A percentile compares a stretch with the other conserved stretches of the same genome.
These are phyloP conservation scores for Monilinia polystroma DNA, from an alignment of 2,329 filamentous ascomycete species.

Conservation along the genomic window DNA sequence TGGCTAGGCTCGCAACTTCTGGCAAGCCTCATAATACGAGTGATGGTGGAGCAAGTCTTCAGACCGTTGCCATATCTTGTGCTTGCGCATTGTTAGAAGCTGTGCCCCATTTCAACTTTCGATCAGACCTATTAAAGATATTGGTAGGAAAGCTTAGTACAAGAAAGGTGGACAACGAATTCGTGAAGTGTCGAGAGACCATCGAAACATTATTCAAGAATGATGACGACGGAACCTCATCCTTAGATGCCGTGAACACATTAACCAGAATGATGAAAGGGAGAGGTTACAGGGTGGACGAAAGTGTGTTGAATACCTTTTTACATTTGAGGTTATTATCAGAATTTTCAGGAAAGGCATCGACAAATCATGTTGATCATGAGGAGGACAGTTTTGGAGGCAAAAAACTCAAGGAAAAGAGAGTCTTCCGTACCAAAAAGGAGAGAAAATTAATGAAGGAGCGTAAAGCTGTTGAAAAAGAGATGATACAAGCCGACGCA, in stretches of 20 bases:
- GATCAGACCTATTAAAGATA: slow-evolving; percentile 82
- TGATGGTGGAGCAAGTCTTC: slow-evolving; percentile 52
- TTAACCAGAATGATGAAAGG: slow-evolving; percentile 91
- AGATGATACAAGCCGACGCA: slow-evolving; percentile 90
- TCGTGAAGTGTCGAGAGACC: slow-evolving; percentile 72
- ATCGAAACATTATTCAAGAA: slow-evolving; percentile 79
- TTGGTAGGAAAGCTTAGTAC: slow-evolving; percentile 79
- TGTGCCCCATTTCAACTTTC: slow-evolving; percentile 97
- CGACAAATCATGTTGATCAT: slow-evolving; percentile 69
- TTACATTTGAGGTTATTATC: slow-evolving; percentile 83
- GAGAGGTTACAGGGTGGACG: slow-evolving; percentile 77
- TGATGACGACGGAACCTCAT: slow-evolving; percentile 86
- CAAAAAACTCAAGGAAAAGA: slow-evolving; percentile 70
- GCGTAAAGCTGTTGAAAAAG: slow-evolving; percentile 83
- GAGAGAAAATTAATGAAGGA: slow-evolving; percentile 81
- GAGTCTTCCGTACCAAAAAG: slow-evolving; percentile 85
- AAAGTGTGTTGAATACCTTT: slow-evolving; percentile 86
- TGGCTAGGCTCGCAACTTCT: slow-evolving; percentile 66
- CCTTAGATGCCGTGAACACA: slow-evolving; percentile 80
- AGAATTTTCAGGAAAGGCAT: slow-evolving; percentile 83
- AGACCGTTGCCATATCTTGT: slow-evolving; percentile 79
- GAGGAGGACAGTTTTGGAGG: slow-evolving; percentile 45
- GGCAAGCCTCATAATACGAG: slow-evolving; percentile 42
- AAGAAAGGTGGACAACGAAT: slow-evolving; percentile 70
- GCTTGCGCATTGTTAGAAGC: slow-evolving; percentile 75